Percentiles rank a stretch among this genome's conserved stretches.
Conservation (phyloP, 345 rosid species). For the Mallotus nudiflorus region DNA sequence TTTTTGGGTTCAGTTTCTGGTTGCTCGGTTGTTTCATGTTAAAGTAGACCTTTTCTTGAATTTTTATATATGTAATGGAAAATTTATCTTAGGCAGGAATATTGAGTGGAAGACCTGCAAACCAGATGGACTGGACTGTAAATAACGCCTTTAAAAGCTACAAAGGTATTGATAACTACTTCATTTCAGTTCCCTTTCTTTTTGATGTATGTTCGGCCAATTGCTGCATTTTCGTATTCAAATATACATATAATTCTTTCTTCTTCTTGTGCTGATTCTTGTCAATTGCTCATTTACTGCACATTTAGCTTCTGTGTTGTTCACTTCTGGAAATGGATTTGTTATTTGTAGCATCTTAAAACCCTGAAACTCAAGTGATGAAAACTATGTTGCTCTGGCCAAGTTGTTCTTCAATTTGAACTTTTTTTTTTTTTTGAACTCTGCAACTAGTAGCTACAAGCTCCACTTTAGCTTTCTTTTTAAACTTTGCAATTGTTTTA, state of each 20-base stretch:
- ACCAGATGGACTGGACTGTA: constrained; percentile 79
- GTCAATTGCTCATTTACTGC: background rate
- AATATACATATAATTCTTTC: background rate
- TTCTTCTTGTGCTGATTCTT: background rate
- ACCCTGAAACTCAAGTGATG: background rate
- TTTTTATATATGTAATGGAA: background rate
- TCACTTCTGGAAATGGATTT: too few relatives aligned
- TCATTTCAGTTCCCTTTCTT: background rate
- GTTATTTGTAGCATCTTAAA: background rate
- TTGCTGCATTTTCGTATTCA: too few relatives aligned
- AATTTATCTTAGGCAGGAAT: constrained; percentile 22
- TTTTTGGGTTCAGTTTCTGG: too few relatives aligned
- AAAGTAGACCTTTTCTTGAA: too few relatives aligned
- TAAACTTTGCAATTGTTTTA: background rate
- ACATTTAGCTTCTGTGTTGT: too few relatives aligned
- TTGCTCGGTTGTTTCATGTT: too few relatives aligned
- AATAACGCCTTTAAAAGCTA: constrained; percentile 71
- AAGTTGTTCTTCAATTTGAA: background rate
- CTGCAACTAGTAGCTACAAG: background rate
- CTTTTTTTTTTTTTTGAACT: background rate
- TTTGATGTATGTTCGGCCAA: too few relatives aligned
- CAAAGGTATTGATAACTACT: constrained; percentile 55
- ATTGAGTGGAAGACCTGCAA: constrained; percentile 34
- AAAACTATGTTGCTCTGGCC: background rate
- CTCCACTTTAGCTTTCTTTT: background rate